phyloP scores from a whole-genome alignment of 2,329 filamentous ascomycete species.

The Diaporthe destruens region DNA sequence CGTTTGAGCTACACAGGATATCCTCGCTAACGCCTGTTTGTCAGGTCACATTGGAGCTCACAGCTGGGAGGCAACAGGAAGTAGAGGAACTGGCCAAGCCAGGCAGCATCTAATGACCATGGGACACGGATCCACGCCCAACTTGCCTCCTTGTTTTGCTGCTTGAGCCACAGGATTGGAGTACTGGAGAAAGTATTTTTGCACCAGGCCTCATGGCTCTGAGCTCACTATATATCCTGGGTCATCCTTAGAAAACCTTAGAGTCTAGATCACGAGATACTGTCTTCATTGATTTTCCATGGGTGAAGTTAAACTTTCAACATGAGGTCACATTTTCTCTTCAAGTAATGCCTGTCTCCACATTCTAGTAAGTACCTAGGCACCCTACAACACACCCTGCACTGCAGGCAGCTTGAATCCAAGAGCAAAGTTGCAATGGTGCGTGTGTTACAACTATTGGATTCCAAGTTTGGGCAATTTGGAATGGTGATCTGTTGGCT shows the following conservation, averaged over 20 bases:
- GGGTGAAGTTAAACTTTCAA: not conserved
- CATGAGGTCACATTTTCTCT: no score
- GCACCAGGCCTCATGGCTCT: not conserved
- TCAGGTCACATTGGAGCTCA: conserved; percentile 54
- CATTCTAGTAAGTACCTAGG: not conserved
- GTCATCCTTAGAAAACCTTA: no score
- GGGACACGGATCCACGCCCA: not conserved
- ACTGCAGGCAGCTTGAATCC: no score
- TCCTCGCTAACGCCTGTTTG: conserved; percentile 30
- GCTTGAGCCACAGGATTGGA: not conserved
- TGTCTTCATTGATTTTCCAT: not conserved
- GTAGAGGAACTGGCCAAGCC: conserved; percentile 13
- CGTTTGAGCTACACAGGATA: not conserved
- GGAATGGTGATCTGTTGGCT: no score
- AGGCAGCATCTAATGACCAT: not conserved
- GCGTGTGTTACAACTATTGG: no score
- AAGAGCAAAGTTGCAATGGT: no score
- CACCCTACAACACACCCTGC: not conserved
- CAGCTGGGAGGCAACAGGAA: conserved; percentile 35
- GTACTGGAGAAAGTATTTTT: no score
- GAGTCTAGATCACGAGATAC: not conserved
- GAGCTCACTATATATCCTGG: not conserved
- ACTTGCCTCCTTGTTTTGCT: not conserved
- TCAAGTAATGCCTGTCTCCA: not conserved
- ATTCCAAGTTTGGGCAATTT: no score